Evolutionary conservation across 139 green algal genomes (phyloP).

Genomic region (Cymbomonas tetramitiformis): DNA sequence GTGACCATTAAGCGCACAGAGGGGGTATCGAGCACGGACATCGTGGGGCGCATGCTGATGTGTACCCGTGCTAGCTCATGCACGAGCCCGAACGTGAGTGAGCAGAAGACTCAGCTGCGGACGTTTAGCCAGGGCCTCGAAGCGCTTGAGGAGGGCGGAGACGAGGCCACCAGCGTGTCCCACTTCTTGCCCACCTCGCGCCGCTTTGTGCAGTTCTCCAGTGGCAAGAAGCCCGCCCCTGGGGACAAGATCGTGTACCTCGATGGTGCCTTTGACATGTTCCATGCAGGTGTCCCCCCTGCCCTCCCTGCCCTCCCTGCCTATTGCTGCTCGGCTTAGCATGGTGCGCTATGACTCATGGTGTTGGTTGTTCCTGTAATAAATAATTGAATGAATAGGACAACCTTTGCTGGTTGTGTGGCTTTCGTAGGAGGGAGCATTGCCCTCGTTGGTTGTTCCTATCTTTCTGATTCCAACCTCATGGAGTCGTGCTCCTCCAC

Average conservation of each 20-base stretch:
- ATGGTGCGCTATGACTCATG: too few relatives aligned
- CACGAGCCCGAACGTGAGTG: neutral
- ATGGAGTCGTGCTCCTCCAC: too few relatives aligned
- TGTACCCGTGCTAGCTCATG: neutral
- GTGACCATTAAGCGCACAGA: constrained; percentile 88
- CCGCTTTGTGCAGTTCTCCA: constrained; percentile 80
- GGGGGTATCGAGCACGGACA: constrained; percentile 92
- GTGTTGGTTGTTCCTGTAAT: too few relatives aligned
- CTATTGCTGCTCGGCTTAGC: too few relatives aligned
- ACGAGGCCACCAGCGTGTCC: constrained; percentile 13
- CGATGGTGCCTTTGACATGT: constrained; percentile 94
- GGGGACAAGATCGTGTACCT: constrained; percentile 78
- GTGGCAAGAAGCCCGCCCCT: constrained; percentile 21
- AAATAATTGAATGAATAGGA: too few relatives aligned
- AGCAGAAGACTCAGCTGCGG: neutral
- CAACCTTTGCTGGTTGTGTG: too few relatives aligned
- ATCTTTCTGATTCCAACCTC: too few relatives aligned
- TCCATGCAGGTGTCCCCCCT: constrained; percentile 91
- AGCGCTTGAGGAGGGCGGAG: constrained; percentile 3
- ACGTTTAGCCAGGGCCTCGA: too few relatives aligned
- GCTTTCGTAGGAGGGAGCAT: too few relatives aligned
- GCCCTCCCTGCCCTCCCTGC: too few relatives aligned
- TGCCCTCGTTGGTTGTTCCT: too few relatives aligned
- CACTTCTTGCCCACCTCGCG: constrained; percentile 83
- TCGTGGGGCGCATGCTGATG: constrained; percentile 49